These are phyloP conservation scores for Spatholobus suberectus DNA, from an alignment of 306 rosid genomes.

Conservation along the genomic window DNA sequence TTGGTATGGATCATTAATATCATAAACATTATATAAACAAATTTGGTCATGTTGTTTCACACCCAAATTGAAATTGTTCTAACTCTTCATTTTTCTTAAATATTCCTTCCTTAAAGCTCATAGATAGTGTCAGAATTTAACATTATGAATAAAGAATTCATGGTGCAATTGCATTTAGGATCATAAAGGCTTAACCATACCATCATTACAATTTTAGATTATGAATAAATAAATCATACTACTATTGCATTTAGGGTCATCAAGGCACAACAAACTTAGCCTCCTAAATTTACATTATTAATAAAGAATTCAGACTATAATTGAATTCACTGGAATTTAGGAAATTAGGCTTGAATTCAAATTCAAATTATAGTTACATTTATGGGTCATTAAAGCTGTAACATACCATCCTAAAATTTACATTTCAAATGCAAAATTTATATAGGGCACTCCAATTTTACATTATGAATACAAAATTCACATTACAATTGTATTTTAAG, in stretches of 20 bases:
- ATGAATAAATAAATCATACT: not conserved
- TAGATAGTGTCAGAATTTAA: not conserved
- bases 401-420: too few species aligned
- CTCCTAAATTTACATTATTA: not conserved
- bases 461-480: too few species aligned
- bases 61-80: slow-evolving; percentile 3
- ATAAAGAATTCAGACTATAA: not conserved
- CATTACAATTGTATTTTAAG: too few species aligned
- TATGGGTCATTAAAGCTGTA: too few species aligned
- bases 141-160: not conserved
- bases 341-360: too few species aligned
- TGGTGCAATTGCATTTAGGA: not conserved
- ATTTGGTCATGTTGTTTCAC: not conserved
- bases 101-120: not conserved
- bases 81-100: too few species aligned
- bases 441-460: too few species aligned
- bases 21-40: not conserved
- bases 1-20: too few species aligned
- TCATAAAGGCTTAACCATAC: not conserved
- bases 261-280: not conserved
- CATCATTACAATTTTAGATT: not conserved
- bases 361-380: too few species aligned
- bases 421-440: too few species aligned
- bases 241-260: not conserved
- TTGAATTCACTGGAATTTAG: not conserved